Base-by-base conservation (phyloP, 306 rosid genomes). In the Clitoria ternatea region DNA sequence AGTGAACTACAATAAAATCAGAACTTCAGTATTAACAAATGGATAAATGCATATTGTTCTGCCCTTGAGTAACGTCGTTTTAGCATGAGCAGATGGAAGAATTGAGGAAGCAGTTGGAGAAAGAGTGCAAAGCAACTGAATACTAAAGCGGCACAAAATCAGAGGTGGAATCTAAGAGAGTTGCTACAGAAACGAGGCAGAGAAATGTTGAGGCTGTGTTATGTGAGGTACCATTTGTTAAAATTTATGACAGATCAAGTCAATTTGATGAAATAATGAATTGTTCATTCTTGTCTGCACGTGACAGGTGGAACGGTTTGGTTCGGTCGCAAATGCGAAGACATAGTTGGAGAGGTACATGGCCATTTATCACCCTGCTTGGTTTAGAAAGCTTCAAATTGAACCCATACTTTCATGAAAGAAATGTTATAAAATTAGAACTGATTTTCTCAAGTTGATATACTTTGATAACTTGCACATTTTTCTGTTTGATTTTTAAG, bases 101-200 rank as follows among this genome's bases (percentile, higher is more conserved):
- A 74, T 12, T 70, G 52, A 71, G 40, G 77, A 87, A 61, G 75
- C 86, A 89, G 53, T 56, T 83, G 37, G 95, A 87, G 65, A 85
- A 81, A 69, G 96, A 90, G 63, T 72, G 77, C 79, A 86, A 87
- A 70, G 94, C 87, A 69, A 60, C 80, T 61, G 79, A 77, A 47
- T 75, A 85, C 60, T 57, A 82, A 15, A 75, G 55, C 62, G 79
- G 65, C 53, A 84, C 71, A 45, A 81, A 75, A 76, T 72, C 45
- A 17, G 97, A 87, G 45, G 87, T 80, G 70, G 96, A 90, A 59
- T 83, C 94, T 20, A 84, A 75, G 88, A 87, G 85, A 59, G 67
- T 4, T 55, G 80, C 52, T 76, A 75, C 86, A 14, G 94, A 90
- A 84, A 78, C 81, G 27, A 85, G 92, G 56, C 85, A 80, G 45